Evolutionary conservation across 805 yeast species (phyloP).

Genomic region (Spathaspora arborariae): DNA sequence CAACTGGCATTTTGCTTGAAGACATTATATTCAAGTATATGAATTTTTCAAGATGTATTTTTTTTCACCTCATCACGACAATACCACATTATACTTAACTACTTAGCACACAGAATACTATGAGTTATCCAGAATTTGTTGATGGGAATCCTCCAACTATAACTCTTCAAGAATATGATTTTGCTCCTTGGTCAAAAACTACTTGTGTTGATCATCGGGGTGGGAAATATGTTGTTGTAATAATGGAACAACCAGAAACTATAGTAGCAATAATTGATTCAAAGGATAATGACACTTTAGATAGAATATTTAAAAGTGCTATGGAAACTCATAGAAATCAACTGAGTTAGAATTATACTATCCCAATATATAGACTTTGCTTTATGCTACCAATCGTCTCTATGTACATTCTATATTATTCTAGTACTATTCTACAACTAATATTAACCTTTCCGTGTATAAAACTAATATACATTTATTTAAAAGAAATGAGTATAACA

Average conservation of each 20-base stretch:
- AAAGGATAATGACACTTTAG: conserved; percentile 35
- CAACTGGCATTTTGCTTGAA: conserved; percentile 17
- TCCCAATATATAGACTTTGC: no score
- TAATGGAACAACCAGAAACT: conserved; percentile 40
- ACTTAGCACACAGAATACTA: neutral
- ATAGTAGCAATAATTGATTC: conserved; percentile 42
- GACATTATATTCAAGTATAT: neutral
- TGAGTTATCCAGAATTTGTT: conserved; percentile 38
- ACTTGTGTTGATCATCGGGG: conserved; percentile 45
- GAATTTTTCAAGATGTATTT: neutral
- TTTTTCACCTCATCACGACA: neutral
- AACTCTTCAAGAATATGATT: conserved; percentile 45
- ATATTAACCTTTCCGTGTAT: no score
- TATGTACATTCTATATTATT: no score
- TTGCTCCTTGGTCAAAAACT: conserved; percentile 48
- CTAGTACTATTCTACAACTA: no score
- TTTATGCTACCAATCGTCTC: no score
- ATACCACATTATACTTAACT: no score
- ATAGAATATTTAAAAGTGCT: conserved; percentile 46
- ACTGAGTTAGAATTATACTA: no score
- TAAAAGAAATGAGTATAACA: conserved; percentile 83
- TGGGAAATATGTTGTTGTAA: conserved; percentile 39
- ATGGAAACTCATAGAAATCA: conserved; percentile 21
- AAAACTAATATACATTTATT: no score
- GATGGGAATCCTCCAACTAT: conserved; percentile 46